Evolutionary conservation across 2,329 filamentous ascomycete genomes (phyloP).

Genomic region (Ceratocystiopsis minuta): DNA sequence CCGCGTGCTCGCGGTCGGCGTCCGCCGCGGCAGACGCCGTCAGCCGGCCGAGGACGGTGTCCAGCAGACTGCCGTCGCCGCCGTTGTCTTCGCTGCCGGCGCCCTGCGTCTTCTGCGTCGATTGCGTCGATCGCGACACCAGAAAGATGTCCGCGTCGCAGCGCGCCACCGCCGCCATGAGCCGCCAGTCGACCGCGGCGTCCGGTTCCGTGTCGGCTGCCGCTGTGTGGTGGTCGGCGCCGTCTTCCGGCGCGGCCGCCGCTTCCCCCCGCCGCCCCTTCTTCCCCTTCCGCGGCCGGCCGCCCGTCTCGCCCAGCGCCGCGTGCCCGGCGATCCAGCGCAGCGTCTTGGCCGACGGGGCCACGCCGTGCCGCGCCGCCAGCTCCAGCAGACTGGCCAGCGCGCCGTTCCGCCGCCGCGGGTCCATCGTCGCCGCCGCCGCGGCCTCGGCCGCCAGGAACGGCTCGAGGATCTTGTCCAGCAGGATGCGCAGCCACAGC

Average conservation of each 20-base stretch:
- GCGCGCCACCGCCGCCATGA: slow-evolving; percentile 22
- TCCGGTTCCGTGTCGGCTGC: background rate
- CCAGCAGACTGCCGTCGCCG: slow-evolving; percentile 17
- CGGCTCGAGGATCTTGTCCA: slow-evolving; percentile 15
- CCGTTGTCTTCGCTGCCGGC: slow-evolving; percentile 5
- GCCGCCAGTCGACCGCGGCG: slow-evolving; percentile 22
- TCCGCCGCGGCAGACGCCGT: slow-evolving; percentile 7
- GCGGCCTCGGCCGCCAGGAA: slow-evolving; percentile 7
- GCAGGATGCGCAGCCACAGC: slow-evolving; percentile 22
- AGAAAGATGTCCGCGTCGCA: slow-evolving; percentile 31
- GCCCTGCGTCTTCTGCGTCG: slow-evolving; percentile 21
- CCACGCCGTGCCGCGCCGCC: slow-evolving; percentile 14
- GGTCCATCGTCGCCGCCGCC: background rate
- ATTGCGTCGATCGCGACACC: no score
- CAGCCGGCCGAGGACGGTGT: slow-evolving; percentile 19
- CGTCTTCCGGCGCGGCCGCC: slow-evolving; percentile 23
- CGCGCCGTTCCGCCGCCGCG: slow-evolving; percentile 2
- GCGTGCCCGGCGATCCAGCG: slow-evolving; percentile 21
- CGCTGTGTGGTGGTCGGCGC: slow-evolving; percentile 22
- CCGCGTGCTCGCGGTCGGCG: slow-evolving; percentile 9
- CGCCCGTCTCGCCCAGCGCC: background rate
- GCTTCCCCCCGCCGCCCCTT: slow-evolving; percentile 25
- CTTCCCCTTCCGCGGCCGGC: background rate
- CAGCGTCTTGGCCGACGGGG: slow-evolving; percentile 23
- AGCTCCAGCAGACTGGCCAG: slow-evolving; percentile 16